Base-by-base conservation (phyloP, 805 yeast genomes). In the Maudiozyma pseudohumilis region DNA sequence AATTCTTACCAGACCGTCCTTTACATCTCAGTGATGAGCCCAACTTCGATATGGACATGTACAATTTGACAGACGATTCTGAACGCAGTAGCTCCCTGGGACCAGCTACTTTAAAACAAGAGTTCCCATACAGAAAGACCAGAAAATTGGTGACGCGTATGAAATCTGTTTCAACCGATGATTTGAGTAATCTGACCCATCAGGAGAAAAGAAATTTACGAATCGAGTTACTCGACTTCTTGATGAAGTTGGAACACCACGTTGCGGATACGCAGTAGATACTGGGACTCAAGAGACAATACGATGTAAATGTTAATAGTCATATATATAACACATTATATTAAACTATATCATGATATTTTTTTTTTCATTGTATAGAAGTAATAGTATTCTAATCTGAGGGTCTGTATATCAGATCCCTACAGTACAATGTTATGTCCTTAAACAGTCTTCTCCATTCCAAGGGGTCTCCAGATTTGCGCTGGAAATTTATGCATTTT, bases 401-500 rank as follows among this genome's bases (percentile, higher is more conserved):
- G n/a, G 61, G 75, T 11, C 69, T 56, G 38, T 66, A 69, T 10
- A 75, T 75, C 4, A 72, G 67, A 28, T 74, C 77, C 50, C 78
- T 69, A 46, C 81, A 75, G n/a, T 69, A 50, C 9, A 72, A 54
- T 1, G 78, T 70, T 22, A 76, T 64, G 33, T 66, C 65, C 49
- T 76, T 75, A 59, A 80, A 80, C 15, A 80, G 59, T 12, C 76
- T 59, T 55, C 87, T 66, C 87, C 87, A 80, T 53, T 80, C 87
- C 29, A 80, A 52, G 0, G 87, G 86, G 56, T 80, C 86, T 0
- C 82, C 84, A 25, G 68, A 66, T 3, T 68, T 61, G 45, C 74
- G 74, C 26, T 69, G 55, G 47, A 80, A 77, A 37, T 70, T 74
- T 0, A 80, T 64, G 36, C 68, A 70, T 40, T 71, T 67, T 36